Percentiles rank a stretch among this genome's conserved stretches.
Evolutionary conservation across 139 green algal species (phyloP).

Genomic region (Chlamydomonas incerta): DNA sequence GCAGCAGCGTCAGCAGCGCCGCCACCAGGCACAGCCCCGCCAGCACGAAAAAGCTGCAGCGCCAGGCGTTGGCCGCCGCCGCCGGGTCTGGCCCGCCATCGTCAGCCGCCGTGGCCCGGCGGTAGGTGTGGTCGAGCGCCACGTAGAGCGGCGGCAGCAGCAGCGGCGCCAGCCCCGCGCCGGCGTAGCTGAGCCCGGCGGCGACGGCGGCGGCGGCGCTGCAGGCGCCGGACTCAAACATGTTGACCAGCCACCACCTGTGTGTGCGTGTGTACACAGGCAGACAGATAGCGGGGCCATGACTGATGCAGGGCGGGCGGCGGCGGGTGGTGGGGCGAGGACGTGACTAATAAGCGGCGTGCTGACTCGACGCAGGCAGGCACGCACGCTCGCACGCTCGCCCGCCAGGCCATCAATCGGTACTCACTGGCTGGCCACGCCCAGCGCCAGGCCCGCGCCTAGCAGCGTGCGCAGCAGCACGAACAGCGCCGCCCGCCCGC

Average conservation of each 20-base stretch:
- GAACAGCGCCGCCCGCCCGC: conserved; percentile 76
- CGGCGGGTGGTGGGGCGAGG: no score
- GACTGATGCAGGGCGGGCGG: no score
- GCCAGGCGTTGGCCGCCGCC: conserved; percentile 71
- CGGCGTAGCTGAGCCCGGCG: conserved; percentile 88
- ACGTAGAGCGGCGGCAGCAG: conserved; percentile 79
- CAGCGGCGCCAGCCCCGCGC: conserved; percentile 87
- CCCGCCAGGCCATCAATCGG: no score
- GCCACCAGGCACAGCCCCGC: conserved; percentile 75
- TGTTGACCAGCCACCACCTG: not conserved
- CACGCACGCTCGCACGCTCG: not conserved
- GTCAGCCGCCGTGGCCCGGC: not conserved
- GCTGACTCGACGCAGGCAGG: no score
- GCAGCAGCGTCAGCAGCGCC: conserved; percentile 66
- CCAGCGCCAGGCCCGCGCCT: conserved; percentile 82
- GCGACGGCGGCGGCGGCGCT: not conserved
- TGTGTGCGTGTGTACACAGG: not conserved
- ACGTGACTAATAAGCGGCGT: no score
- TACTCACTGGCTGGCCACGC: conserved; percentile 68
- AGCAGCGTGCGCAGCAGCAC: conserved; percentile 75
- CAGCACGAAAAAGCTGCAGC: conserved; percentile 85
- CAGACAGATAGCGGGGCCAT: no score
- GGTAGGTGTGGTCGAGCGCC: no score
- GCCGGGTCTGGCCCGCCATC: not conserved
- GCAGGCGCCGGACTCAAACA: not conserved